These are phyloP conservation scores for Xylaria sp. DNA, from an alignment of 2,329 filamentous ascomycete species.

Conservation along the genomic window DNA sequence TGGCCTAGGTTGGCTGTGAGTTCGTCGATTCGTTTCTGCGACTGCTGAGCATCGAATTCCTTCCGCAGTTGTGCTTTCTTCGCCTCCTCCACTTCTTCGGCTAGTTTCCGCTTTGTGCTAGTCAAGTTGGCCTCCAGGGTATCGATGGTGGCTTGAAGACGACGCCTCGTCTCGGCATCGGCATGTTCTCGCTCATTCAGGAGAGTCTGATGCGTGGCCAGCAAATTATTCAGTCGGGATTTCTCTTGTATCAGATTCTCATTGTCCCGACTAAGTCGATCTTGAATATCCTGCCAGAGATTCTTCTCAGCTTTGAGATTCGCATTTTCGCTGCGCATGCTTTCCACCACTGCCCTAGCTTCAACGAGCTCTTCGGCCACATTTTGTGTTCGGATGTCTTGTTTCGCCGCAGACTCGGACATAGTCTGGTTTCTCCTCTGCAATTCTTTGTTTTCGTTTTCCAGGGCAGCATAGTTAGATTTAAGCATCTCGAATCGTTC, in stretches of 20 bases:
- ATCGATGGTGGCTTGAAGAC: slow-evolving; percentile 82
- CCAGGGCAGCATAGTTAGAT: slow-evolving; percentile 83
- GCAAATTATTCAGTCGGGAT: slow-evolving; percentile 80
- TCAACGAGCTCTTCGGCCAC: slow-evolving; percentile 94
- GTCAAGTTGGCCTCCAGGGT: slow-evolving; percentile 81
- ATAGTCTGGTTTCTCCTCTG: slow-evolving; percentile 82
- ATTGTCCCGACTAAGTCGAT: slow-evolving; percentile 87
- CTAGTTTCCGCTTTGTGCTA: slow-evolving; percentile 82
- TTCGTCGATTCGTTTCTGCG: slow-evolving; percentile 92
- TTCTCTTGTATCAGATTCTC: slow-evolving; percentile 86
- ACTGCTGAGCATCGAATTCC: slow-evolving; percentile 89
- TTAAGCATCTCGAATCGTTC: slow-evolving; percentile 92
- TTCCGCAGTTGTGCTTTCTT: slow-evolving; percentile 86
- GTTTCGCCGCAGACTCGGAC: slow-evolving; percentile 85
- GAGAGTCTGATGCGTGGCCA: slow-evolving; percentile 85
- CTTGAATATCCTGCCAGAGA: slow-evolving; percentile 93
- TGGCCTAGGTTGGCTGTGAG: slow-evolving; percentile 82
- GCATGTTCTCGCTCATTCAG: slow-evolving; percentile 90
- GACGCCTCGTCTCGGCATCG: slow-evolving; percentile 82
- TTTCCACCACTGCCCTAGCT: slow-evolving; percentile 81
- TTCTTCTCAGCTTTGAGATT: slow-evolving; percentile 96
- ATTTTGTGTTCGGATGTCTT: slow-evolving; percentile 90
- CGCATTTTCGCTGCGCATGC: slow-evolving; percentile 87
- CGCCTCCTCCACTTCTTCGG: slow-evolving; percentile 82
- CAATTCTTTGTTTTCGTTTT: slow-evolving; percentile 85